Base-by-base conservation (phyloP, 352 stramenopile species). In the Pythium scleroteichum region DNA sequence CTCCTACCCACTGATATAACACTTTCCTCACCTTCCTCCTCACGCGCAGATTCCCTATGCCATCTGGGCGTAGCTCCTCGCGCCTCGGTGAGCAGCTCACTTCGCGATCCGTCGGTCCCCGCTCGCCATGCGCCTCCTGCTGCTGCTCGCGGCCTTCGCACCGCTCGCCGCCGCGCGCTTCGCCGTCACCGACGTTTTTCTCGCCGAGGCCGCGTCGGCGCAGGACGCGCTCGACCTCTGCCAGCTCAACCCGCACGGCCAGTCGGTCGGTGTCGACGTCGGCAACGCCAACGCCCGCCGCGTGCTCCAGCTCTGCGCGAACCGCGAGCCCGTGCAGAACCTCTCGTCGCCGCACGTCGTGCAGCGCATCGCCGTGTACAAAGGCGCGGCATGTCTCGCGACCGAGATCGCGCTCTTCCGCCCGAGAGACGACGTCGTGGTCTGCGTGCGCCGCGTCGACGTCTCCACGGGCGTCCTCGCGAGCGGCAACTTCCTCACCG, bases 401-500 rank as follows among this genome's bases (percentile, higher is more conserved):
- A 53, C 55, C 12, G 55, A 63, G 19, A 19, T 1, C 33, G 22
- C 26, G 46, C 55, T 63, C 35, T 48, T 50, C 24, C 45, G 24
- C 13, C 45, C 46, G 2, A 9, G 20, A 0, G 38, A 63, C 22
- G 23, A 32, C 14, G 23, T 63, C 17, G 23, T 63, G 22, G 55
- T 63, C 12, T 63, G 55, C 33, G 46, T 63, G 4, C 45, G 46
- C 12, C 55, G 55, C 2, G 9, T 56, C 22, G 6, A n/a, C 1
- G 1, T 32, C 9, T 49, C 44, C 3, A 24, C 44, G 10, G 62
- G 75, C 14, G n/a, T 58, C 22, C 39, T 53, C 33, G 10, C 45
- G 4, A 55, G 44, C 22, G 62, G 56, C 27, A 69, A 79, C 51
- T 85, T 77, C 35, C 62, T 85, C 33, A 74, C 74, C 22, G 76